Base-by-base conservation (phyloP, 2,329 filamentous ascomycete genomes). In the Aspergillus sp. region DNA sequence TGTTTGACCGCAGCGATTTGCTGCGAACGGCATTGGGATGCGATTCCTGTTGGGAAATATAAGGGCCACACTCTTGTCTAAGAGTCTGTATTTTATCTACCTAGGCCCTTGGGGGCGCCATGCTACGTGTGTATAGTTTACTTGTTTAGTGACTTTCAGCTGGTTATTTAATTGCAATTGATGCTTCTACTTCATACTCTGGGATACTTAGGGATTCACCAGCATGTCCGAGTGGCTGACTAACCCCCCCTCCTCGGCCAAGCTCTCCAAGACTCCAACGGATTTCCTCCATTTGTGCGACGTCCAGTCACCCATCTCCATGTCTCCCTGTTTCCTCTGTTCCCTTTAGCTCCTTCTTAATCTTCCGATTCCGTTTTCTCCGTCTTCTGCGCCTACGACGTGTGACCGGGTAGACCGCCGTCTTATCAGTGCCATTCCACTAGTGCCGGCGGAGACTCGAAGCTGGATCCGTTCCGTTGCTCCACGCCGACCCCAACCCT, bases 101-200 rank as follows among this genome's bases (percentile, higher is more conserved):
- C 16, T 10, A 16, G 40, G 40, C 40, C 19, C 17, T 9, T 17
- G 19, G 4, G 9, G 40, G 40, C 16, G 17, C 40, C 19, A 17
- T 42, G 14, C n/a, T 42, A 10, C 40, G 21, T 42, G 16, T 42
- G 40, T 42, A 42, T 21, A 42, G 40, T 42, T 17, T 19, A 23
- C 54, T 46, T 61, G 25, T 29, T 10, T 29, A 9, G 25, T 29
- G 25, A 29, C n/a, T 29, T 29, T 29, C 25, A 29, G 44, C 63
- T 45, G 62, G 65, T 47, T 62, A 68, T 52, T 62, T 58, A 55
- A 48, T 20, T 49, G 21, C 16, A 6, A 11, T 13, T 29, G 7
- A 29, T n/a, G n/a, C n/a, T n/a, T n/a, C 25, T 29, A 10, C 25
- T 29, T 29, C 11, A 29, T 29, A 7, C 25, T 29, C 11, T 29